Conservation (phyloP, 352 stramenopile species). For the Globisporangium apiculatum region DNA sequence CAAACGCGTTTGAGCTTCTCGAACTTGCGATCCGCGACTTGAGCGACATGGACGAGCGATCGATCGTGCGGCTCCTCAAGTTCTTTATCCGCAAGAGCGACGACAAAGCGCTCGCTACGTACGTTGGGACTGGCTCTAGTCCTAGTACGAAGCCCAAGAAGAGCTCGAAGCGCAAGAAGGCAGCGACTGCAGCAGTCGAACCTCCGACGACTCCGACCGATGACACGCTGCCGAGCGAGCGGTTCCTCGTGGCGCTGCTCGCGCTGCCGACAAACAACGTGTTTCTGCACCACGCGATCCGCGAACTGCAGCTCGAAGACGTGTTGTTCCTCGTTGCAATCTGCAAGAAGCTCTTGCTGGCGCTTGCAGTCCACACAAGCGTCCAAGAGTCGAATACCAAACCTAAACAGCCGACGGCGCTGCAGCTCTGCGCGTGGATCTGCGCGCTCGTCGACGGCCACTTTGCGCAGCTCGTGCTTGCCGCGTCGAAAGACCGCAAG, state of each 20-base stretch:
- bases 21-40: constrained; percentile 57
- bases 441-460: constrained; percentile 68
- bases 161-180: constrained; percentile 24
- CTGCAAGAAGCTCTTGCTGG: constrained; percentile 61
- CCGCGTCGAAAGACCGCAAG: constrained; percentile 33
- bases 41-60: constrained; percentile 71
- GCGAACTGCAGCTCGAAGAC: constrained; percentile 56
- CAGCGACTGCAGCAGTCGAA: constrained; percentile 8
- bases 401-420: constrained; percentile 25
- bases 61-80: constrained; percentile 59
- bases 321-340: constrained; percentile 60
- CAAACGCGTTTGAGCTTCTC: constrained; percentile 60
- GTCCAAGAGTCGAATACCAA: constrained; percentile 10
- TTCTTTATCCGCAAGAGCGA: constrained; percentile 68
- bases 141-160: constrained; percentile 5
- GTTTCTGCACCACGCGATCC: constrained; percentile 75
- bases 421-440: constrained; percentile 67
- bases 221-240: constrained; percentile 25
- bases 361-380: constrained; percentile 17
- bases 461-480: constrained; percentile 55
- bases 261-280: constrained; percentile 57
- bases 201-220: not conserved
- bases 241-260: constrained; percentile 50
- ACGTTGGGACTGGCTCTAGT: constrained; percentile 9
- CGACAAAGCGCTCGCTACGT: constrained; percentile 26